Evolutionary conservation across 768 basidiomycete species (phyloP).

Genomic region (Rhodotorula taiwanensis): DNA sequence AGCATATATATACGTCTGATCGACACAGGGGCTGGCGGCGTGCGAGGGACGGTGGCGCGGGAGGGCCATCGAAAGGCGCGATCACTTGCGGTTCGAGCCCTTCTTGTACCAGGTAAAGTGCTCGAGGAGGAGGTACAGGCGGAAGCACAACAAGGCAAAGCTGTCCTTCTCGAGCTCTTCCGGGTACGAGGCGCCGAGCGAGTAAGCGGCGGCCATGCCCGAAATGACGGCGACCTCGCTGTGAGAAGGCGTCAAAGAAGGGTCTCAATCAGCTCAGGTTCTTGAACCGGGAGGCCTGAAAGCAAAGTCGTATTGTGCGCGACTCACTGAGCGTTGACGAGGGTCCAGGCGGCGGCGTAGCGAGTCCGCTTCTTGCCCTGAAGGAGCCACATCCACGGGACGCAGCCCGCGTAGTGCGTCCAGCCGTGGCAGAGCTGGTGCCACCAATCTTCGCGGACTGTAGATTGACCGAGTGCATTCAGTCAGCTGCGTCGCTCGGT

Average conservation of each 20-base stretch:
- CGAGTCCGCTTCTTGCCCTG: slow-evolving; percentile 44
- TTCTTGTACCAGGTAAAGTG: slow-evolving; percentile 44
- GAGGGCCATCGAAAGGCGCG: too few species aligned
- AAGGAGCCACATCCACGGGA: slow-evolving; percentile 46
- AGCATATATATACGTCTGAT: too few species aligned
- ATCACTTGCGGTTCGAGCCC: slow-evolving; percentile 15
- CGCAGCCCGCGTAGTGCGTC: slow-evolving; percentile 42
- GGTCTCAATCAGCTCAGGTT: too few species aligned
- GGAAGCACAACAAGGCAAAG: slow-evolving; percentile 46
- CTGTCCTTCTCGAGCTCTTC: slow-evolving; percentile 46
- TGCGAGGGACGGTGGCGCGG: too few species aligned
- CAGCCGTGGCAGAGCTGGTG: slow-evolving; percentile 44
- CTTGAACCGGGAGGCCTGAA: background rate
- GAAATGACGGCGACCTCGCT: slow-evolving; percentile 44
- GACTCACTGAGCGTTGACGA: slow-evolving; percentile 43
- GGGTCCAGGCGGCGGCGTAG: slow-evolving; percentile 48
- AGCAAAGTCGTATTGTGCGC: background rate
- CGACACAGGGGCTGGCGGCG: too few species aligned
- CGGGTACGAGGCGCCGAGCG: slow-evolving; percentile 47
- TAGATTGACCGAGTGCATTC: background rate
- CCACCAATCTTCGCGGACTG: slow-evolving; percentile 47
- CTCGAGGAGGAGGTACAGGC: slow-evolving; percentile 43
- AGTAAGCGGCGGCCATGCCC: slow-evolving; percentile 47
- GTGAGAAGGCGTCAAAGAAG: too few species aligned
- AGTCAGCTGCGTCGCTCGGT: background rate